Evolutionary conservation across 2,329 filamentous ascomycete species (phyloP), one percentile per base, ranked within the genome.

Genomic region (Phyllosticta paracitricarpa): DNA sequence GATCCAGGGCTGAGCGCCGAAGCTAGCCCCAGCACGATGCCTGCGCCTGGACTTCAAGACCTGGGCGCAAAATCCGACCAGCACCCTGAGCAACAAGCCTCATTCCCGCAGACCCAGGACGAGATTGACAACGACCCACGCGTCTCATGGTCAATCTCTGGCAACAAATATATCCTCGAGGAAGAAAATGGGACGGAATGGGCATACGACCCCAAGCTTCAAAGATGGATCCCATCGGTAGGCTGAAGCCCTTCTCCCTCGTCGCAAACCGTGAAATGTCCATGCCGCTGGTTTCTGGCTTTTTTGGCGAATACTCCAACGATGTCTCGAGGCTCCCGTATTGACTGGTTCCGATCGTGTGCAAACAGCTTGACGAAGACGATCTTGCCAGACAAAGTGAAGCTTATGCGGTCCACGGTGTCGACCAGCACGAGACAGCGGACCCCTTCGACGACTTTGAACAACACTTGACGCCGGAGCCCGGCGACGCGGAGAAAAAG

Each of bases 171-270:
- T 67, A 65, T 71, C 12, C 51, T 55, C 22, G 68, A 72, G 56
- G 62, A 53, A 9, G 61, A 65, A 10, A 70, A 69, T 61, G 56
- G 90, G 58, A 83, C 85, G 64, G 92, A 96, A 73, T 96, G 87
- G 77, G 89, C 92, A 72, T 97, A 88, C 77, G 86, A 95, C 73
- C 76, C 82, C 57, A 81, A 79, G 57, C 76, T 86, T 66, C 86
- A 84, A 76, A 83, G 84, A 75, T 97, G 92, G 92, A 81, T 91
- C 59, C 87, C 85, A 66, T 79, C 81, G 71, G 84, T 82, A 79
- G 68, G 74, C 60, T 58, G 26, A 48, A 52, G 56, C 56, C 60
- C 69, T 63, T 62, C 63, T 58, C 33, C 60, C 63, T 67, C 35
- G 33, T 51, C 35, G 55, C 33, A 54, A 33, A 58, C 51, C 19